Conservation (phyloP, 2,329 filamentous ascomycete species). For the Fusarium sp. region DNA sequence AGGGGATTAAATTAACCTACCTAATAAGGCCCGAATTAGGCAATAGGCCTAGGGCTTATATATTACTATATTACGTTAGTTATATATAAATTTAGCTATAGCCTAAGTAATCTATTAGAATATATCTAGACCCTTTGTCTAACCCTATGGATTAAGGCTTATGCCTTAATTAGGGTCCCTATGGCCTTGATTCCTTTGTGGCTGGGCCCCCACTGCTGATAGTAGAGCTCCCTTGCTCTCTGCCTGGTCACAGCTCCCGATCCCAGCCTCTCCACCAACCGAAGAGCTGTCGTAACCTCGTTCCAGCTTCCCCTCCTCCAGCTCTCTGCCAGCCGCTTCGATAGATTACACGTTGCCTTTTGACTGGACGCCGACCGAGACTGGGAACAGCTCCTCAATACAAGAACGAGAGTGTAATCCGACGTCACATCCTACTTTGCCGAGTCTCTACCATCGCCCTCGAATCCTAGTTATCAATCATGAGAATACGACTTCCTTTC, state of each 20-base stretch:
- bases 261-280: constrained; percentile 28
- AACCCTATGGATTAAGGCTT: too few relatives aligned
- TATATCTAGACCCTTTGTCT: too few relatives aligned
- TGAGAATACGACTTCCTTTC: constrained; percentile 92
- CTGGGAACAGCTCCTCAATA: background rate
- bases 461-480: constrained; percentile 53
- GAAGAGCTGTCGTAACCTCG: constrained; percentile 24
- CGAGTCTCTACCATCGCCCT: constrained; percentile 1
- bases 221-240: constrained; percentile 28
- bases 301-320: background rate
- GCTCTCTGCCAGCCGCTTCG: background rate
- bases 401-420: background rate
- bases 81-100: too few relatives aligned
- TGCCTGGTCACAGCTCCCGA: constrained; percentile 20
- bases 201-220: too few relatives aligned
- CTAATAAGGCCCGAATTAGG: too few relatives aligned
- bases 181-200: too few relatives aligned
- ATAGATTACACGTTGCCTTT: background rate
- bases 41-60: too few relatives aligned
- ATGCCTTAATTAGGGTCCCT: too few relatives aligned
- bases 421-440: background rate
- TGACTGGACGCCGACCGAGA: background rate
- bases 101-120: too few relatives aligned
- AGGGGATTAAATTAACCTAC: too few relatives aligned
- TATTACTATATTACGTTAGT: too few relatives aligned